Percentiles rank a stretch among this genome's conserved stretches.
Conservation (phyloP, 1,139 yeast species). For the Geotrichum histeridarum region DNA sequence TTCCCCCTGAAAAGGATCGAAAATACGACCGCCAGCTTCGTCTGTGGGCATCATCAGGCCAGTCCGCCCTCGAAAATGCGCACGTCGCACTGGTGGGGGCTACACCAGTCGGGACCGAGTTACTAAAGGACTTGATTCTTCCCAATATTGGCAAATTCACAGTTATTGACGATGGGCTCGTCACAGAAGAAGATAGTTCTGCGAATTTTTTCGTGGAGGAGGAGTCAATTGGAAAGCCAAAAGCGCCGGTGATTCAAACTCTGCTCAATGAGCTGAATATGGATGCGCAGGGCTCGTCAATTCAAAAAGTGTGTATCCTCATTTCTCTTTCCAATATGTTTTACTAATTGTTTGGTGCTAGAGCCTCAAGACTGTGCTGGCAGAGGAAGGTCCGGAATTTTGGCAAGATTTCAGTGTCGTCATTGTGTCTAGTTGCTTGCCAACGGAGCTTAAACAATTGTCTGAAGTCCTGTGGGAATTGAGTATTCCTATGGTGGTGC, state of each 20-base stretch:
- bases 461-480: conserved; percentile 42
- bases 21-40: conserved; percentile 82
- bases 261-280: conserved; percentile 55
- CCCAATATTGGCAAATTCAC: conserved; percentile 74
- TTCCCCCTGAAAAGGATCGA: conserved; percentile 28
- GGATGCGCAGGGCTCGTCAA: conserved; percentile 47
- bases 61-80: conserved; percentile 52
- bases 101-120: conserved; percentile 59
- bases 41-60: conserved; percentile 82
- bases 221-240: conserved; percentile 44
- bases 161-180: conserved; percentile 47
- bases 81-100: conserved; percentile 62
- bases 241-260: conserved; percentile 41
- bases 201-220: conserved; percentile 59
- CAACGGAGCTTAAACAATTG: conserved; percentile 31
- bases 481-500: conserved; percentile 51
- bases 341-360: neutral
- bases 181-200: conserved; percentile 45
- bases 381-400: conserved; percentile 15
- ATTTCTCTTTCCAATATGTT: neutral
- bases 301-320: conserved; percentile 24
- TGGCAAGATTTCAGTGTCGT: conserved; percentile 57
- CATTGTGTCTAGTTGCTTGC: conserved; percentile 41
- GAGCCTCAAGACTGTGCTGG: conserved; percentile 15
- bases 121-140: conserved; percentile 69